A percentile compares a stretch with the other conserved stretches of the same genome.
Evolutionary conservation across 1,284 basidiomycete species (phyloP).

Genomic region (Ceratobasidium papillatum): DNA sequence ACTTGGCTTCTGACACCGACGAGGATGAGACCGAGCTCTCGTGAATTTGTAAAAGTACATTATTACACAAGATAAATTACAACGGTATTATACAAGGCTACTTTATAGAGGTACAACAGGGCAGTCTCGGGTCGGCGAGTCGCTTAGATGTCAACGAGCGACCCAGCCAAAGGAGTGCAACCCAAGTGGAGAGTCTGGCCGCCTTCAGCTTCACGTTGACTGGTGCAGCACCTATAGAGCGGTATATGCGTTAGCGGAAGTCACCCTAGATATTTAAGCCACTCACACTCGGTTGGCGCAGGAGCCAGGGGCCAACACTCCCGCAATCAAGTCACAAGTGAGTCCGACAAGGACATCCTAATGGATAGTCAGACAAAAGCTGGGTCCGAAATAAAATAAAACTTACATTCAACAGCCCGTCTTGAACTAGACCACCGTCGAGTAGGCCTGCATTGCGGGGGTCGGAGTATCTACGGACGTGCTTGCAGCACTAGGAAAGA

Average conservation of each 20-base stretch:
- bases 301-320: neutral
- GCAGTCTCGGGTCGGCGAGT: too few species aligned
- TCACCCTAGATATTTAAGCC: too few species aligned
- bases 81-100: conserved; percentile 25
- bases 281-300: conserved; percentile 31
- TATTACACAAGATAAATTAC: conserved; percentile 31
- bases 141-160: conserved; percentile 2
- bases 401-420: conserved; percentile 30
- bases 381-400: neutral
- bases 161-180: conserved; percentile 23
- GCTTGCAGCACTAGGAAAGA: conserved; percentile 21
- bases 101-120: conserved; percentile 3
- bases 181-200: conserved; percentile 19
- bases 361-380: neutral
- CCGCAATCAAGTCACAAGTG: conserved; percentile 9
- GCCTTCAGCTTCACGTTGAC: neutral
- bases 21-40: conserved; percentile 51
- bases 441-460: conserved; percentile 27
- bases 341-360: conserved; percentile 29
- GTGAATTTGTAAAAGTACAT: conserved; percentile 12
- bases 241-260: neutral
- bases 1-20: conserved; percentile 62
- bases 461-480: conserved; percentile 32
- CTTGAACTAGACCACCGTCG: conserved; percentile 31
- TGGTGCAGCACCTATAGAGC: conserved; percentile 18